Percentiles rank a stretch among this genome's conserved stretches.
Evolutionary conservation across 805 yeast genomes (phyloP).

Genomic region (Wickerhamomyces queroliae): DNA sequence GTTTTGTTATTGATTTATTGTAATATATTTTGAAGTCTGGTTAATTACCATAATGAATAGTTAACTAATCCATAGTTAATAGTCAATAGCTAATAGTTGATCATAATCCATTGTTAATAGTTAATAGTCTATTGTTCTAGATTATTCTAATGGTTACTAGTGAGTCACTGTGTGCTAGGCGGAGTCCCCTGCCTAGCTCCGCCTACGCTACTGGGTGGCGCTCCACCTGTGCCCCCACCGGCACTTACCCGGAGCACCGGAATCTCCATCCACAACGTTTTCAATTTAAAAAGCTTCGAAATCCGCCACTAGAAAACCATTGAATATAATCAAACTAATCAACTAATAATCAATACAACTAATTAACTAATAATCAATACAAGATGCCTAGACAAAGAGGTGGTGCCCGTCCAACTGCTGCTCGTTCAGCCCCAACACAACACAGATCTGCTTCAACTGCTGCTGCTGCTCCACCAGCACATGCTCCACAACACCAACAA

Average conservation of each 20-base stretch:
- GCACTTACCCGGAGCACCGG: background rate
- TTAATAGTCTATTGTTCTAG: too few relatives aligned
- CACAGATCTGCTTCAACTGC: conserved; percentile 66
- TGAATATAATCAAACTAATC: background rate
- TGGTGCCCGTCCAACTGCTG: conserved; percentile 39
- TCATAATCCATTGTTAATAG: too few relatives aligned
- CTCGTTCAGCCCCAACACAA: conserved; percentile 38
- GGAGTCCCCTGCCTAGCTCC: background rate
- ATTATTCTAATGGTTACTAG: too few relatives aligned
- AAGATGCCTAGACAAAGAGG: conserved; percentile 42
- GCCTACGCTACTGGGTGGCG: too few relatives aligned
- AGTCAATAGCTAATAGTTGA: too few relatives aligned
- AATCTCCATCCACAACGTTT: background rate
- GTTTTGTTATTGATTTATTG: too few relatives aligned
- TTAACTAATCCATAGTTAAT: too few relatives aligned
- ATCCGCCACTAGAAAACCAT: conserved; percentile 1
- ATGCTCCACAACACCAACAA: conserved; percentile 32
- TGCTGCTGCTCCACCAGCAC: conserved; percentile 63
- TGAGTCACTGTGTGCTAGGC: background rate
- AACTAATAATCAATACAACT: background rate
- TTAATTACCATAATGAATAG: too few relatives aligned
- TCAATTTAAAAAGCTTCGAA: background rate
- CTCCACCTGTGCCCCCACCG: background rate
- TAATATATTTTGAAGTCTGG: too few relatives aligned
- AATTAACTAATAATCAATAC: background rate